Percentiles rank a stretch among this genome's conserved stretches.
Evolutionary conservation across 441 rosid species (phyloP).

Genomic region (Omphalea diandra): DNA sequence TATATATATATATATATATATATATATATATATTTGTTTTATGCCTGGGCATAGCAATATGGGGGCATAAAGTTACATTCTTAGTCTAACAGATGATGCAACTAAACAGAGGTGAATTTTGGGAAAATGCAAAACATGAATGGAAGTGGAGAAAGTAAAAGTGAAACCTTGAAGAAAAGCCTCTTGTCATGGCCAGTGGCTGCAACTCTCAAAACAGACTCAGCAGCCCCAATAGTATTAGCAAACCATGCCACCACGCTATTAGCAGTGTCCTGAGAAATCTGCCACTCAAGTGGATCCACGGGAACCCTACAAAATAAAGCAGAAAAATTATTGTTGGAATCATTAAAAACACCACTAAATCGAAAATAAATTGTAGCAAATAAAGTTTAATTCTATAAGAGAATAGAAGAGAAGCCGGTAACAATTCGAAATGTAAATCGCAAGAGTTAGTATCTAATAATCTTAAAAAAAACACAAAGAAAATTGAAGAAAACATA

Average conservation of each 20-base stretch:
- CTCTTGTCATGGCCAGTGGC: conserved; percentile 95
- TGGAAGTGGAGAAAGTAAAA: not conserved
- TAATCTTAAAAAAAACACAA: too few relatives aligned
- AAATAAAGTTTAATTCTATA: not conserved
- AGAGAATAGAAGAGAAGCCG: too few relatives aligned
- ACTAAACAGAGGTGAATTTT: too few relatives aligned
- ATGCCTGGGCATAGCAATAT: too few relatives aligned
- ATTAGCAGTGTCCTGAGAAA: conserved; percentile 83
- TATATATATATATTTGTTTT: too few relatives aligned
- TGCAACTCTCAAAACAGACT: conserved; percentile 91
- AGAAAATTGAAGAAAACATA: conserved; percentile 25
- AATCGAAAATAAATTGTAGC: too few relatives aligned
- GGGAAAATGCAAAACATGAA: not conserved
- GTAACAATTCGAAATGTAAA: too few relatives aligned
- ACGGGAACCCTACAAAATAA: conserved; percentile 66
- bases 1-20: too few relatives aligned
- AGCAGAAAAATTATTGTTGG: not conserved
- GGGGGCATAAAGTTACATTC: too few relatives aligned
- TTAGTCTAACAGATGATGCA: too few relatives aligned
- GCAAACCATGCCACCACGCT: conserved; percentile 73
- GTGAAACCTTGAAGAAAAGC: conserved; percentile 67
- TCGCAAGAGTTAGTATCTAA: too few relatives aligned
- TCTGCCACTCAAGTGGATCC: conserved; percentile 98
- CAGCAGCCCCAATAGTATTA: conserved; percentile 89
- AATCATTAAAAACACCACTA: too few relatives aligned